phyloP scores from a whole-genome alignment of 2,329 filamentous ascomycete genomes.

The Aschersonia sp. region DNA sequence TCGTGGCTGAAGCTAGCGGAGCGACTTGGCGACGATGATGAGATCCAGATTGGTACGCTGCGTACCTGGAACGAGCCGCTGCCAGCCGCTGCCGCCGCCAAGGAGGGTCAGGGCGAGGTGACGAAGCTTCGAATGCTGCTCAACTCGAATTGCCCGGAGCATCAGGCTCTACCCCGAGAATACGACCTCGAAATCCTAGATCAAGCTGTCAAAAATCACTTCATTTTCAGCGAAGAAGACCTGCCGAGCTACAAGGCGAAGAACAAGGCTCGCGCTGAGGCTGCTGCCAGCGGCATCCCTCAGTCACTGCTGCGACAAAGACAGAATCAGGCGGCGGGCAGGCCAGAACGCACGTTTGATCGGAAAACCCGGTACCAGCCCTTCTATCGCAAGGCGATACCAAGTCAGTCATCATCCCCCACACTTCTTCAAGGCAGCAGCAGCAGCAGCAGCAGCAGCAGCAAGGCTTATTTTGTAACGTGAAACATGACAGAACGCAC shows the following conservation, averaged over 20 bases:
- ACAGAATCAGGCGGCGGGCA: slow-evolving; percentile 5
- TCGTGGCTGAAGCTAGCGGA: slow-evolving; percentile 44
- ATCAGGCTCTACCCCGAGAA: slow-evolving; percentile 70
- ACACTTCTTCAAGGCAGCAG: slow-evolving; percentile 7
- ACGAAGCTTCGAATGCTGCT: slow-evolving; percentile 49
- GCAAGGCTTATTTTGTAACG: too few species aligned
- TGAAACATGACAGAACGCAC: slow-evolving; percentile 52
- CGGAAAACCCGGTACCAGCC: slow-evolving; percentile 35
- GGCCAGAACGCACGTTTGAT: slow-evolving; percentile 29
- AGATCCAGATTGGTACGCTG: slow-evolving; percentile 69
- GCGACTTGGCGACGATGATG: slow-evolving; percentile 62
- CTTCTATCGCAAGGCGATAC: slow-evolving; percentile 58
- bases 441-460: too few species aligned
- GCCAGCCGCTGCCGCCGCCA: slow-evolving; percentile 31
- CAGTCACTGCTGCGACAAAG: slow-evolving; percentile 35
- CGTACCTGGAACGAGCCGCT: slow-evolving; percentile 40
- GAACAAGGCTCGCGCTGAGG: slow-evolving; percentile 40
- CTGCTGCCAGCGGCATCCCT: slow-evolving; percentile 43
- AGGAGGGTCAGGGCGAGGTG: slow-evolving; percentile 19
- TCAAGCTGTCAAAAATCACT: slow-evolving; percentile 63
- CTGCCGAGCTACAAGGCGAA: slow-evolving; percentile 41
- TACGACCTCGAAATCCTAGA: slow-evolving; percentile 64
- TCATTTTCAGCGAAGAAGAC: slow-evolving; percentile 87
- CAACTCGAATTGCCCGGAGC: slow-evolving; percentile 45
- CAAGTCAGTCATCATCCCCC: slow-evolving; percentile 40